Conservation (phyloP, 495 filamentous ascomycete species). For the Physcia stellaris region DNA sequence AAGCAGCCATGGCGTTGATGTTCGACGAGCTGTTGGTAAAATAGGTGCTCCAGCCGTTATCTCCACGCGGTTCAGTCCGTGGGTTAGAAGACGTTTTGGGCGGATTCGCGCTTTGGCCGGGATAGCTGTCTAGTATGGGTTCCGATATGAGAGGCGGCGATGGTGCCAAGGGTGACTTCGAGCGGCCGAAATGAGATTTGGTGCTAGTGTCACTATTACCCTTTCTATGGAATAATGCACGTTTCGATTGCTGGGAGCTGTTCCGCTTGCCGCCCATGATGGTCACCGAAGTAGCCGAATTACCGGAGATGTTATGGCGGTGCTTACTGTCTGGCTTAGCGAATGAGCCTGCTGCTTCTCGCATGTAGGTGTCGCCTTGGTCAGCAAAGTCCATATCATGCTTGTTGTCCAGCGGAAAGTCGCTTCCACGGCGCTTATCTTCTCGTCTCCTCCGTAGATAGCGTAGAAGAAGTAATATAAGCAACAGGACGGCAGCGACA, state of each 20-base stretch:
- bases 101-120: not conserved
- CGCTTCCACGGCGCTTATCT: conserved; percentile 39
- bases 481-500: conserved; percentile 50
- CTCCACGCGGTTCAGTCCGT: conserved; percentile 32
- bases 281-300: conserved; percentile 24
- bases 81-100: conserved; percentile 12
- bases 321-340: conserved; percentile 14
- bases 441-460: conserved; percentile 38
- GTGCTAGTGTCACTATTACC: conserved; percentile 13
- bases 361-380: conserved; percentile 42
- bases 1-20: conserved; percentile 19
- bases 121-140: conserved; percentile 11
- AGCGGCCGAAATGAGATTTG: conserved; percentile 15
- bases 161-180: conserved; percentile 10
- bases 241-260: conserved; percentile 14
- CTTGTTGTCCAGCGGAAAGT: conserved; percentile 37
- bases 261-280: conserved; percentile 19
- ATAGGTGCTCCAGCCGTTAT: conserved; percentile 48
- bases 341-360: conserved; percentile 31
- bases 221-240: conserved; percentile 11
- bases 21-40: conserved; percentile 39
- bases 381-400: conserved; percentile 52
- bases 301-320: conserved; percentile 3
- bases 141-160: conserved; percentile 15
- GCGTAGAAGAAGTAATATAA: conserved; percentile 54